Evolutionary conservation across 192 early-diverging fungal genomes (phyloP).

Genomic region (Radiomyces spectabilis): DNA sequence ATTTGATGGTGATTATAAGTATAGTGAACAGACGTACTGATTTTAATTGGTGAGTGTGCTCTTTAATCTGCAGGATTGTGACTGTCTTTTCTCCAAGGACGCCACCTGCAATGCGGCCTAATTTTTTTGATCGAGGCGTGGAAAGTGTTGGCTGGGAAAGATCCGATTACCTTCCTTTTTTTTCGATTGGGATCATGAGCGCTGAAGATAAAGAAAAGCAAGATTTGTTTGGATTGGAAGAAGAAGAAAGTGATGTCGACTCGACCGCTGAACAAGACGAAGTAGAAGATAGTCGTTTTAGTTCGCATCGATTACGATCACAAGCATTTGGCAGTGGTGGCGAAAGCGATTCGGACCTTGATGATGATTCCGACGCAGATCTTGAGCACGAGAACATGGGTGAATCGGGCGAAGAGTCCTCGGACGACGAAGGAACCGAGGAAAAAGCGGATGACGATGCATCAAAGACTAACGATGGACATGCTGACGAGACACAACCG

Average conservation of each 20-base stretch:
- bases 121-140: no score
- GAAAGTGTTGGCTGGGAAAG: no score
- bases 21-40: no score
- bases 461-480: slow-evolving; percentile 23
- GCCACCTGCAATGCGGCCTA: no score
- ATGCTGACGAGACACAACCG: slow-evolving; percentile 12
- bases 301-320: neutral
- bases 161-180: no score
- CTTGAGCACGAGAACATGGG: neutral
- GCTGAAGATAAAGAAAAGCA: no score
- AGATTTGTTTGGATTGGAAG: no score
- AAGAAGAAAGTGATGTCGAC: slow-evolving; percentile 14
- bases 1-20: no score
- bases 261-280: slow-evolving; percentile 14
- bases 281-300: slow-evolving; percentile 18
- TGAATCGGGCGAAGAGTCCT: neutral
- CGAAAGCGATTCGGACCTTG: neutral
- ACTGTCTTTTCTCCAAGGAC: no score
- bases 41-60: no score
- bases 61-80: no score
- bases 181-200: no score
- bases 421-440: slow-evolving; percentile 11
- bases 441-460: slow-evolving; percentile 20
- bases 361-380: slow-evolving; percentile 6
- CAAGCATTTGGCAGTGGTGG: slow-evolving; percentile 1